phyloP scores from a whole-genome alignment of 345 rosid species.

The Citrus medica region DNA sequence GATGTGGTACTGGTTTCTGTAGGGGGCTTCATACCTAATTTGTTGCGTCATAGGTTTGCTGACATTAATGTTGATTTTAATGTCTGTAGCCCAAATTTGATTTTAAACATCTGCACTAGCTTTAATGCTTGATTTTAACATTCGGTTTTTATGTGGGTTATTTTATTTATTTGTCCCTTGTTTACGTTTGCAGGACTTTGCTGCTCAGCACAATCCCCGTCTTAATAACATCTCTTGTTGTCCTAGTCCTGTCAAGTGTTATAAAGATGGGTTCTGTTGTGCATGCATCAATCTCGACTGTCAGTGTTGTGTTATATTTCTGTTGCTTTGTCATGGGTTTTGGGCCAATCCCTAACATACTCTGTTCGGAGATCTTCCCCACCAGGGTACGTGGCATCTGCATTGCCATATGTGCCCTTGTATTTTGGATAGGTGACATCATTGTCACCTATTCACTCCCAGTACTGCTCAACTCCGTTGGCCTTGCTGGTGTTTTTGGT shows the following conservation, averaged over 20 bases:
- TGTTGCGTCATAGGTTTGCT: not conserved
- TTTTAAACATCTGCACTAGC: not conserved
- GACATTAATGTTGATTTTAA: not conserved
- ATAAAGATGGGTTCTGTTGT: constrained; percentile 48
- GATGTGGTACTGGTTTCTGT: not conserved
- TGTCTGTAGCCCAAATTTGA: not conserved
- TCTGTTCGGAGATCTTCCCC: constrained; percentile 95
- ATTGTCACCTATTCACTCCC: constrained; percentile 89
- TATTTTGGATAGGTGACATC: constrained; percentile 78
- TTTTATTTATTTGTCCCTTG: not conserved
- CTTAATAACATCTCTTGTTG: constrained; percentile 54
- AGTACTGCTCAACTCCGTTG: constrained; percentile 63
- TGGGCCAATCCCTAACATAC: constrained; percentile 92
- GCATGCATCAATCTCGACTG: constrained; percentile 67
- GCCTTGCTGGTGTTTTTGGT: constrained; percentile 86
- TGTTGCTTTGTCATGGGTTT: constrained; percentile 98
- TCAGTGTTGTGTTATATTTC: constrained; percentile 66
- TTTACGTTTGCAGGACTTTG: constrained; percentile 58
- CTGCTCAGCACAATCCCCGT: constrained; percentile 76
- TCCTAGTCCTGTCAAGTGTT: constrained; percentile 56
- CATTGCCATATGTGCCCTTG: constrained; percentile 84
- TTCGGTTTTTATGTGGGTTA: constrained; percentile 4
- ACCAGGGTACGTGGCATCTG: constrained; percentile 89
- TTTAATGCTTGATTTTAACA: not conserved
- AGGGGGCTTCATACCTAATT: not conserved